phyloP scores from a whole-genome alignment of 768 basidiomycete species.

The Porpolomopsis calyptriformis region DNA sequence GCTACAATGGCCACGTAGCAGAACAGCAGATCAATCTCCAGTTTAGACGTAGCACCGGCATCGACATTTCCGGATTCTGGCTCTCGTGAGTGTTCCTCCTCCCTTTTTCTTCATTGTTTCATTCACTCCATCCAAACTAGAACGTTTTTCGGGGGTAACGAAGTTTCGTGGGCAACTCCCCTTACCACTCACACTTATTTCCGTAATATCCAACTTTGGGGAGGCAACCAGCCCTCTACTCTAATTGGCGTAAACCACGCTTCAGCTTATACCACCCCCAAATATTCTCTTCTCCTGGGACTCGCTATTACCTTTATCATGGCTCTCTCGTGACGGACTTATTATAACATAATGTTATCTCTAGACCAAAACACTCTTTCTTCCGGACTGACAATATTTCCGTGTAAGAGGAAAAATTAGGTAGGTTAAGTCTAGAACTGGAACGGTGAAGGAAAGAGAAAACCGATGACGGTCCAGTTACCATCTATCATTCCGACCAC shows the following conservation, averaged over 20 bases:
- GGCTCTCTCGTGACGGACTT: too few relatives aligned
- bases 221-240: constrained; percentile 39
- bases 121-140: constrained; percentile 22
- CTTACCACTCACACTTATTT: constrained; percentile 61
- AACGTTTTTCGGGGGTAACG: constrained; percentile 75
- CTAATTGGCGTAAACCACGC: constrained; percentile 19
- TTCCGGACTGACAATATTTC: too few relatives aligned
- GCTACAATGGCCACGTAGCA: constrained; percentile 60
- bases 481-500: too few relatives aligned
- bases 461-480: too few relatives aligned
- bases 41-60: constrained; percentile 42
- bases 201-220: constrained; percentile 64
- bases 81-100: constrained; percentile 48
- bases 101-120: background rate
- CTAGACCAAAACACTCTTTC: too few relatives aligned
- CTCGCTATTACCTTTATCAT: too few relatives aligned
- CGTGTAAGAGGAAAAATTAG: too few relatives aligned
- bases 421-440: too few relatives aligned
- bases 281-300: too few relatives aligned
- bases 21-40: constrained; percentile 52
- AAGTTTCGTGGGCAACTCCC: constrained; percentile 63
- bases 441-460: too few relatives aligned
- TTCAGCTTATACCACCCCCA: too few relatives aligned
- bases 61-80: constrained; percentile 60
- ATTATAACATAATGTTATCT: too few relatives aligned